Evolutionary conservation across 257 asterid species (phyloP).

Genomic region (Ilex asprella): DNA sequence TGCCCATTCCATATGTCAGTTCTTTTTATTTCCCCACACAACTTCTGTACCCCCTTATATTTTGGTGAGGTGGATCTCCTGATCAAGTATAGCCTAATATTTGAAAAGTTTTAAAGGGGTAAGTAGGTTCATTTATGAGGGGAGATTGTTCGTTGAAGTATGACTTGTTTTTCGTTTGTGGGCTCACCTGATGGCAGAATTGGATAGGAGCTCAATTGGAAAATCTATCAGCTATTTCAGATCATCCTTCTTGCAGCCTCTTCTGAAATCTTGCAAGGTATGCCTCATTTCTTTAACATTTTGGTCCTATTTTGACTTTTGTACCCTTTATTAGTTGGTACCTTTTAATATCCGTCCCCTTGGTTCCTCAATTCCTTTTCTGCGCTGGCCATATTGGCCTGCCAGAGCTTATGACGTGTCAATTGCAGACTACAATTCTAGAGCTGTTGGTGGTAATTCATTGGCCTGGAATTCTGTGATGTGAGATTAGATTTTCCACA

Average conservation of each 20-base stretch:
- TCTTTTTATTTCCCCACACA: too few species aligned
- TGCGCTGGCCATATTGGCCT: background rate
- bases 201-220: conserved; percentile 76
- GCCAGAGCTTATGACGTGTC: background rate
- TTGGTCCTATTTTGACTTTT: background rate
- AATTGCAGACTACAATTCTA: background rate
- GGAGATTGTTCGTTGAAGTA: too few species aligned
- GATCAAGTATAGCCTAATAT: too few species aligned
- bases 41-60: too few species aligned
- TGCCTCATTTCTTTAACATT: background rate
- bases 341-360: background rate
- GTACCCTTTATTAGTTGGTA: background rate
- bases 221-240: conserved; percentile 63
- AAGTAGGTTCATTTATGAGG: too few species aligned
- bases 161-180: conserved; percentile 1
- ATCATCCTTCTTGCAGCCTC: conserved; percentile 74
- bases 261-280: conserved; percentile 94
- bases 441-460: too few species aligned
- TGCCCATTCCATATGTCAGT: too few species aligned
- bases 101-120: too few species aligned
- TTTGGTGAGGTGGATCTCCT: too few species aligned
- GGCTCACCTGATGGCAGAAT: conserved; percentile 33
- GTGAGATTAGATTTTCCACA: too few species aligned
- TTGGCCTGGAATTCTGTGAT: too few species aligned
- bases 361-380: background rate